These are phyloP conservation scores for Dioscorea zingiberensis DNA, from an alignment of 106 monocot species.

Conservation along the genomic window DNA sequence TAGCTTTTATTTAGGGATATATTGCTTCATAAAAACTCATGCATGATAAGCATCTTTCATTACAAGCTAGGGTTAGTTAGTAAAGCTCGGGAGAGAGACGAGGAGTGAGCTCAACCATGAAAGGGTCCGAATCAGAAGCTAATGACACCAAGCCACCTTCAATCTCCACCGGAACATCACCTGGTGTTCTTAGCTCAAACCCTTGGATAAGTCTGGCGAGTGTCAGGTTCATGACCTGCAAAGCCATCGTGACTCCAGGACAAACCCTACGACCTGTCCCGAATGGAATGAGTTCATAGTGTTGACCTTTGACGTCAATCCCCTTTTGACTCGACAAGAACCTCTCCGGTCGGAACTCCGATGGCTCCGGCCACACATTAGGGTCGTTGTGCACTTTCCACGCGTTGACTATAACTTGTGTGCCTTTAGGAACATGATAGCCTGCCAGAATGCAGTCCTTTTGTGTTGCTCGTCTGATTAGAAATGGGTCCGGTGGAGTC, in stretches of 20 bases:
- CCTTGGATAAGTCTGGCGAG: constrained; percentile 18
- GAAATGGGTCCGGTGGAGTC: constrained; percentile 12
- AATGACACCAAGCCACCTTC: too few species aligned
- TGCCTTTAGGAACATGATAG: constrained; percentile 18
- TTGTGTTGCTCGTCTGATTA: constrained; percentile 19
- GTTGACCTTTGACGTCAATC: constrained; percentile 25
- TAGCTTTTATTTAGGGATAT: too few species aligned
- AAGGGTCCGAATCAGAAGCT: too few species aligned
- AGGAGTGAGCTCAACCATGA: too few species aligned
- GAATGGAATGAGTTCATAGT: constrained; percentile 35
- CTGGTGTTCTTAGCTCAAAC: not conserved
- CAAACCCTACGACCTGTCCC: constrained; percentile 32
- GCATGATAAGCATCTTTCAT: too few species aligned
- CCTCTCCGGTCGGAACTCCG: constrained; percentile 33
- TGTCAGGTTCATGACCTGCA: constrained; percentile 28
- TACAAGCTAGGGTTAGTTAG: too few species aligned
- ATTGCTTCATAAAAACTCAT: too few species aligned
- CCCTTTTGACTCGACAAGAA: constrained; percentile 8
- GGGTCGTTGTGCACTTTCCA: constrained; percentile 36
- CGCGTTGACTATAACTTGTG: constrained; percentile 21
- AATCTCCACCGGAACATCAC: too few species aligned
- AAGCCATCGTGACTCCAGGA: constrained; percentile 28
- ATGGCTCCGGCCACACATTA: constrained; percentile 17
- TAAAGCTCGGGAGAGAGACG: too few species aligned
- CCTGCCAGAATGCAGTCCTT: constrained; percentile 25